These are phyloP conservation scores for Grosmannia huntii DNA, from an alignment of 2,329 filamentous ascomycete genomes.

Conservation along the genomic window DNA sequence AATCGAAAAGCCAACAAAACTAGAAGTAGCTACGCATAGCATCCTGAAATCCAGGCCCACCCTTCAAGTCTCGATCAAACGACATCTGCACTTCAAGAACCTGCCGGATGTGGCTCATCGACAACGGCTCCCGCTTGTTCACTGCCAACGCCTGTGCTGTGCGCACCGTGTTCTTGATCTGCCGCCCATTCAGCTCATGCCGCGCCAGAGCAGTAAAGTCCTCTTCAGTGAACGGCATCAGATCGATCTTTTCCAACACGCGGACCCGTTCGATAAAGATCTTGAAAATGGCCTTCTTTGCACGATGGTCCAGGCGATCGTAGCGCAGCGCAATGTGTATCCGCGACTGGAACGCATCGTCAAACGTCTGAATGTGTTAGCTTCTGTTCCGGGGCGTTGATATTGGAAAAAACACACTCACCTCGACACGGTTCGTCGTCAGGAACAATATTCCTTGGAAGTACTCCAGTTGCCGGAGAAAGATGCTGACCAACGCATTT, in stretches of 20 bases:
- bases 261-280: constrained; percentile 68
- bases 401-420: constrained; percentile 15
- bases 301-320: constrained; percentile 57
- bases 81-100: constrained; percentile 75
- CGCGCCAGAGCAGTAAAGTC: constrained; percentile 56
- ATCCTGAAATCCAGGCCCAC: constrained; percentile 66
- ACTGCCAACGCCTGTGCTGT: constrained; percentile 74
- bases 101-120: constrained; percentile 67
- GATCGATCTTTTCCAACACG: constrained; percentile 46
- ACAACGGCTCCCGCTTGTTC: constrained; percentile 56
- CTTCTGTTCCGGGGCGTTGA: too few relatives aligned
- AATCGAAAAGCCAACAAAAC: too few relatives aligned
- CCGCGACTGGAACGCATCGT: constrained; percentile 78
- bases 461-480: constrained; percentile 76
- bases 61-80: constrained; percentile 74
- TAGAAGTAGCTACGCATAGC: constrained; percentile 71
- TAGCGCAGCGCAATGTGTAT: constrained; percentile 81
- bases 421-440: constrained; percentile 74
- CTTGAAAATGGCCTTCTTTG: constrained; percentile 69
- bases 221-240: constrained; percentile 49
- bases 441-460: constrained; percentile 86
- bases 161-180: constrained; percentile 83
- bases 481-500: constrained; percentile 54
- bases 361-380: constrained; percentile 41
- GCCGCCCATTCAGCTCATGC: constrained; percentile 46